Conservation (phyloP, 75 land plant species). For the Selaginella moellendorffii region DNA sequence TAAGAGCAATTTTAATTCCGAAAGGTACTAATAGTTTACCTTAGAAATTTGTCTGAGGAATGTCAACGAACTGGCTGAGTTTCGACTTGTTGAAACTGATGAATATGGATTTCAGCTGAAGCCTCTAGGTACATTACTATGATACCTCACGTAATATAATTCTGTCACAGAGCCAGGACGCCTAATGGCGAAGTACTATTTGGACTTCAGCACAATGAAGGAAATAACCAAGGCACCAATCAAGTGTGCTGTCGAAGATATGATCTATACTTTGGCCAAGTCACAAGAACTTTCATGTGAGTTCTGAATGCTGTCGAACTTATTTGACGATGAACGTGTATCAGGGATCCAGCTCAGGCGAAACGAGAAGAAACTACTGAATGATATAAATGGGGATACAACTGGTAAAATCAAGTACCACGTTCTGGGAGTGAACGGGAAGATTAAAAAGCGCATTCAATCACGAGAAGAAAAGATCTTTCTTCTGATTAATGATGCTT, state of each 20-base stretch:
- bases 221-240: constrained; percentile 43
- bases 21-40: not conserved
- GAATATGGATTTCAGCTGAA: constrained; percentile 86
- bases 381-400: constrained; percentile 72
- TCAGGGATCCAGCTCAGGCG: constrained; percentile 92
- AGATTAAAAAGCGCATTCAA: constrained; percentile 75
- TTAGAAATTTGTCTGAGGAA: constrained; percentile 84
- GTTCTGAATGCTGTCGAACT: constrained; percentile 43
- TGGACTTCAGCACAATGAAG: constrained; percentile 87
- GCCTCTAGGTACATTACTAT: constrained; percentile 48
- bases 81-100: constrained; percentile 75
- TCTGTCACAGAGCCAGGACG: constrained; percentile 69
- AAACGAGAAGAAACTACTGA: constrained; percentile 79
- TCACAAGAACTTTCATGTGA: constrained; percentile 79
- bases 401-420: constrained; percentile 69
- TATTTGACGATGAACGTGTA: constrained; percentile 72
- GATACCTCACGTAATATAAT: not conserved
- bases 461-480: constrained; percentile 87
- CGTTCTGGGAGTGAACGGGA: constrained; percentile 55
- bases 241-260: constrained; percentile 62
- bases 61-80: constrained; percentile 59
- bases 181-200: constrained; percentile 91
- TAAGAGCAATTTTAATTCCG: not conserved
- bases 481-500: constrained; percentile 76
- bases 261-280: constrained; percentile 46